Evolutionary conservation across 345 rosid genomes (phyloP), one percentile per base, ranked within the genome.

Genomic region (Odontarrhena argentea): DNA sequence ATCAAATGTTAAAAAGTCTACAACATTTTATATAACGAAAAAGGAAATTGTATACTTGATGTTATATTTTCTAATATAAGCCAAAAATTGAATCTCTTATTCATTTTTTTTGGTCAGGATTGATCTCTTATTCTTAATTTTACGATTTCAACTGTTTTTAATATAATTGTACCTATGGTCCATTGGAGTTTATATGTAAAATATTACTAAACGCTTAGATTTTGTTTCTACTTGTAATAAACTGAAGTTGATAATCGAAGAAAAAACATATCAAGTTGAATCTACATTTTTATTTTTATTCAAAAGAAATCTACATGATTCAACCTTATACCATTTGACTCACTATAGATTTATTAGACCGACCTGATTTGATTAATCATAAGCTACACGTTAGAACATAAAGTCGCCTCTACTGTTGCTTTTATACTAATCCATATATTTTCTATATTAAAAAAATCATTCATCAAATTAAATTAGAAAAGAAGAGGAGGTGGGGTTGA

Each of bases 341-440:
- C 30, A 9, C 46, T 47, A 61, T 55, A 53, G 42, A 61, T 62
- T 50, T 74, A 74, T 74, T 74, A 74, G 65, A 74, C 78, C 78
- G 74, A 68, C 74, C 54, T 68, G 60, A 68, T 74, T 68, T 62
- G 69, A 74, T 74, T 68, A 62, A 74, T 68, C 69, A 68, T 74
- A 68, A 10, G 32, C 59, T 24, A 68, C 74, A 61, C 77, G 73
- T 74, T 68, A 55, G 38, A 74, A 62, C 60, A 69, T n/a, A 68
- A 74, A 74, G 77, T 68, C 77, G 64, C 40, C 25, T 74, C 53
- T 61, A 67, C 65, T 68, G 77, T 74, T 74, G 69, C 69, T 61
- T 66, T 47, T 45, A 63, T 68, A 59, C 51, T 67, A 60, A 60
- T 51, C 25, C 22, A 32, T 32, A 32, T 32, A 32, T 32, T 32